Evolutionary conservation across 139 green algal species (phyloP), one percentile per base, ranked within the genome.

Genomic region (Mesostigma viride): DNA sequence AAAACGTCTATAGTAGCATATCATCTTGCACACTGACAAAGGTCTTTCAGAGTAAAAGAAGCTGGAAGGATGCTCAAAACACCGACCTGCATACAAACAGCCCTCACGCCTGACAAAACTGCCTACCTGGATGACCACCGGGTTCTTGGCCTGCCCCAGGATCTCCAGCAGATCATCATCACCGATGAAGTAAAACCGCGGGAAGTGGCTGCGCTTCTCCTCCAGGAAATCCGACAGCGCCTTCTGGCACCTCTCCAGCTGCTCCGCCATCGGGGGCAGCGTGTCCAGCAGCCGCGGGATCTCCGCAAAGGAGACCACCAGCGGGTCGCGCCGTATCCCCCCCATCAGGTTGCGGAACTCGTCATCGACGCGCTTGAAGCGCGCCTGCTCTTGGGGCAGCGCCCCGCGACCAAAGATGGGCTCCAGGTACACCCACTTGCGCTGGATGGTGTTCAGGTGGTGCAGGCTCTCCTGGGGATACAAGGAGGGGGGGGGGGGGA

Each of bases 161-260:
- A 94, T 87, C 77, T 90, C 81, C 69, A 94, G 79, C 56, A 94
- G 67, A 68, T 93, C 88, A 58, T 91, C 87, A 69, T 94, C 88
- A 24, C 88, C 88, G 51, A 94, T 71, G 71, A 94, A 92, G 77
- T 91, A 94, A 67, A 94, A 90, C 8, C 78, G 72, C 4, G 85
- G 81, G 67, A 92, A 90, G 33, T 73, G 59, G 6, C 35, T 65
- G 27, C 85, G 70, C 76, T 90, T 89, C 53, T 90, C 84, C 73
- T 93, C 83, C 35, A 93, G 67, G 69, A 87, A 93, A 33, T 90
- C 83, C 22, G 75, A 69, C 57, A 94, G 79, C 17, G 86, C 83
- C 31, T 77, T 68, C 70, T 92, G 87, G 76, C 87, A 94, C 30
- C 83, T 79, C 30, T 91, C 86, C 45, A 94, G 76, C 74, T 90